phyloP scores from a whole-genome alignment of 148 eudicot genomes.

The Oxyria digyna region DNA sequence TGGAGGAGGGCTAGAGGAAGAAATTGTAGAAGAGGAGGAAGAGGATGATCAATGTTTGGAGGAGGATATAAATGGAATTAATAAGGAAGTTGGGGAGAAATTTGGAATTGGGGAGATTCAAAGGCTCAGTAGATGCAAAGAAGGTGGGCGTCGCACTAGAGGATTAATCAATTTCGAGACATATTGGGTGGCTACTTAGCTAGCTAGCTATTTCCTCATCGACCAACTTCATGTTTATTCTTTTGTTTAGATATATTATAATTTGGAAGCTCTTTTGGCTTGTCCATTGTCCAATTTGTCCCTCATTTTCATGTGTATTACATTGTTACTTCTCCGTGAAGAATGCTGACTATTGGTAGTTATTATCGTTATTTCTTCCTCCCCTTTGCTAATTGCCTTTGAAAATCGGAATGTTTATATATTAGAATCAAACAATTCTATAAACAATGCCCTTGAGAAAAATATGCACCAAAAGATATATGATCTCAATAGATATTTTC shows the following conservation, averaged over 20 bases:
- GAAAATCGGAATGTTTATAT: neutral
- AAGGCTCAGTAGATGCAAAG: constrained; percentile 56
- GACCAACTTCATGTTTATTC: neutral
- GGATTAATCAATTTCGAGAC: constrained; percentile 44
- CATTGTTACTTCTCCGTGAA: neutral
- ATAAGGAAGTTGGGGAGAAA: constrained; percentile 26
- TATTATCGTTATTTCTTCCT: neutral
- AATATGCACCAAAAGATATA: no score
- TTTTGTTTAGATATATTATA: neutral
- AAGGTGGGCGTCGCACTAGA: constrained; percentile 38
- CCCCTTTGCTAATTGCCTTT: neutral
- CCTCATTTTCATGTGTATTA: neutral
- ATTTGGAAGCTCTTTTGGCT: neutral
- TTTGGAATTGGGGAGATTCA: constrained; percentile 29
- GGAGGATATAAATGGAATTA: constrained; percentile 24
- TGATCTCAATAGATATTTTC: no score
- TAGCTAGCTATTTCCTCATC: neutral
- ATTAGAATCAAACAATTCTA: neutral
- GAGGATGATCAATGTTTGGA: constrained; percentile 3
- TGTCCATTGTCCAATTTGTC: neutral
- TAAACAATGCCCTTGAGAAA: neutral
- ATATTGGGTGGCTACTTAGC: constrained; percentile 62
- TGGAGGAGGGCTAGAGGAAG: neutral
- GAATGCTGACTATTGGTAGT: neutral
- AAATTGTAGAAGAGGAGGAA: neutral